Base-by-base conservation (phyloP, 805 yeast species). In the Cyberlindnera bimundalis region DNA sequence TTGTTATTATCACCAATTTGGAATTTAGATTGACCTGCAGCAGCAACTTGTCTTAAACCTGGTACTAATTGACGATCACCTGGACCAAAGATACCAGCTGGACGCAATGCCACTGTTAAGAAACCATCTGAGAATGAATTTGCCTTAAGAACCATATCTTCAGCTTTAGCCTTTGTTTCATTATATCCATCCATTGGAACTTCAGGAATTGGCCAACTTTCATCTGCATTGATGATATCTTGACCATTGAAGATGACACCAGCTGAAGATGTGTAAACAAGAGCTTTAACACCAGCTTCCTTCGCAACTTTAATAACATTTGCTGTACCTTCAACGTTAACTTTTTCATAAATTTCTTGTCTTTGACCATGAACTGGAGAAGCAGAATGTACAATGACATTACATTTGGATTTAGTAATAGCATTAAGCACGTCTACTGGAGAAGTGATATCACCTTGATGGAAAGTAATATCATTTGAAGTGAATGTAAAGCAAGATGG, bases 11-110 rank as follows among this genome's bases (percentile, higher is more conserved):
- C 95, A 50, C 99, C 99, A 35, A 93, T 71, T 65, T 93, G 99
- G 63, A 87, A 87, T 62, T 84, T 84, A 17, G 93, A 83, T 62
- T 91, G 96, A 8, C 96, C 96, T 40, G 77, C 67, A 43, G 74
- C 74, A 3, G 96, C 89, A 32, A 87, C 96, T 13, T 74, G 74
- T 58, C 96, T 78, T 44, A 93, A 70, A 3, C 95, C 96, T 11
- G 99, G 99, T 33, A 93, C 93, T 56, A 93, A 68, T 62, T 93
- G 99, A 46, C 99, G 78, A 62, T 93, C 99, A 32, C 99, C 98
- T 6, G 98, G 99, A 5, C 99, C 99, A 67, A 93, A 93, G 35
- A 93, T 89, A 29, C 99, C 99, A 1, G 99, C 96, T 1, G 99
- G 99, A 48, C 99, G 77, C 35, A 93, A 65, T 2, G 96, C 93